Evolutionary conservation across 257 asterid genomes (phyloP).

Genomic region (Gentiana straminea): DNA sequence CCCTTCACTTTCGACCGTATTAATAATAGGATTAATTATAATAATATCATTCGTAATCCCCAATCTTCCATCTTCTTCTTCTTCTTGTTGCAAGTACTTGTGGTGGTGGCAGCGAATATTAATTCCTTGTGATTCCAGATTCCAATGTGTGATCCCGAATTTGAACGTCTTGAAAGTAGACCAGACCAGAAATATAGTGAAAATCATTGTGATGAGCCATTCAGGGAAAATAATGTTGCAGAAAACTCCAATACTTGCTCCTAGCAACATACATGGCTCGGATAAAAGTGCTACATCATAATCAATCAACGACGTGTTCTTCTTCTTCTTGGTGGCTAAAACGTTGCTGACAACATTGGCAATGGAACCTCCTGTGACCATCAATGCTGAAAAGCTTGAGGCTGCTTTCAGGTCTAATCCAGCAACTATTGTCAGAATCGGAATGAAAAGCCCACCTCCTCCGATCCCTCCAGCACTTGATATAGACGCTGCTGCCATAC

Average conservation of each 20-base stretch:
- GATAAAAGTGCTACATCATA: conserved; percentile 64
- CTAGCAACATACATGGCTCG: conserved; percentile 80
- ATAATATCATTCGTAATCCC: conserved; percentile 1
- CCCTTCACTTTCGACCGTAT: conserved; percentile 8
- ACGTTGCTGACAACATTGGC: conserved; percentile 45
- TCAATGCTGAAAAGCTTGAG: conserved; percentile 55
- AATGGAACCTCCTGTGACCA: conserved; percentile 76
- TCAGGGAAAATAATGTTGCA: conserved; percentile 57
- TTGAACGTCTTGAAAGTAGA: conserved; percentile 61
- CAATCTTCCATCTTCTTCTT: conserved; percentile 15
- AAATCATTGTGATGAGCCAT: conserved; percentile 57
- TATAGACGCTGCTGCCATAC: conserved; percentile 53
- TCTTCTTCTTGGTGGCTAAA: conserved; percentile 11
- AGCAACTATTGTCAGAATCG: conserved; percentile 51
- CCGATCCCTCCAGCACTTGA: conserved; percentile 92
- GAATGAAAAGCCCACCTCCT: conserved; percentile 72
- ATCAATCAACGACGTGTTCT: conserved; percentile 35
- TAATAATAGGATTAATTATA: no score
- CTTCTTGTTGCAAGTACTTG: no score
- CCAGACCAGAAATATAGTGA: conserved; percentile 52
- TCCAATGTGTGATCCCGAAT: conserved; percentile 57
- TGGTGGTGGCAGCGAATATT: conserved; percentile 6
- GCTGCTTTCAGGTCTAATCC: conserved; percentile 68
- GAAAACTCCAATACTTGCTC: conserved; percentile 73
- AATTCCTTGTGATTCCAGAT: conserved; percentile 35